These are phyloP conservation scores for Nitzschia sp. DNA, from an alignment of 108 stramenopile genomes.

Conservation along the genomic window DNA sequence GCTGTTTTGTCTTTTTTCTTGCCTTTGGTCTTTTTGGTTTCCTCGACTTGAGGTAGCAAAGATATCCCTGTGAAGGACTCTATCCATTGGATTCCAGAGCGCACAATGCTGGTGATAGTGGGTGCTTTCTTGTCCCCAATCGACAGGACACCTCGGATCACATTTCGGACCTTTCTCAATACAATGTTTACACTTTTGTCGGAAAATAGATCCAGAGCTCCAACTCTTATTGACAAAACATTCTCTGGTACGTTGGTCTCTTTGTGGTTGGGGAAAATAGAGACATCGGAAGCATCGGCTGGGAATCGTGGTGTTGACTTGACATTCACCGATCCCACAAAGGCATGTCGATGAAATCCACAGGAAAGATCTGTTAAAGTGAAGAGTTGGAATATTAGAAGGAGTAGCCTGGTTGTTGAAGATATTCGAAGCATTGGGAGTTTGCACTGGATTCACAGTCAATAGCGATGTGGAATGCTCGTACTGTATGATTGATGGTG, in stretches of 20 bases:
- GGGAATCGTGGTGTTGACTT: too few species aligned
- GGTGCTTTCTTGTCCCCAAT: conserved; percentile 42
- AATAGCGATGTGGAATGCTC: too few species aligned
- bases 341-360: too few species aligned
- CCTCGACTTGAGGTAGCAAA: conserved; percentile 41
- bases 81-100: conserved; percentile 20
- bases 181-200: conserved; percentile 27
- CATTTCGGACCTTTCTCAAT: conserved; percentile 34
- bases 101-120: conserved; percentile 13
- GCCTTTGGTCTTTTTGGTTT: conserved; percentile 34
- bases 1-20: conserved; percentile 23
- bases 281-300: too few species aligned
- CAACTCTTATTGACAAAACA: conserved; percentile 20
- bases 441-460: too few species aligned
- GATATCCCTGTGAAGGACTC: conserved; percentile 35
- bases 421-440: too few species aligned
- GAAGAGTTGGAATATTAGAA: too few species aligned
- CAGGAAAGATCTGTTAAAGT: too few species aligned
- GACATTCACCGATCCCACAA: too few species aligned
- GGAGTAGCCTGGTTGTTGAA: too few species aligned
- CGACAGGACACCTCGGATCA: conserved; percentile 38
- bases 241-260: neutral
- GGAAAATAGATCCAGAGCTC: conserved; percentile 19
- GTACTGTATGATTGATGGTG: too few species aligned
- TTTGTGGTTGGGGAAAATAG: too few species aligned